Evolutionary conservation across 345 rosid genomes (phyloP).

Genomic region (Raphanus raphanistrum): DNA sequence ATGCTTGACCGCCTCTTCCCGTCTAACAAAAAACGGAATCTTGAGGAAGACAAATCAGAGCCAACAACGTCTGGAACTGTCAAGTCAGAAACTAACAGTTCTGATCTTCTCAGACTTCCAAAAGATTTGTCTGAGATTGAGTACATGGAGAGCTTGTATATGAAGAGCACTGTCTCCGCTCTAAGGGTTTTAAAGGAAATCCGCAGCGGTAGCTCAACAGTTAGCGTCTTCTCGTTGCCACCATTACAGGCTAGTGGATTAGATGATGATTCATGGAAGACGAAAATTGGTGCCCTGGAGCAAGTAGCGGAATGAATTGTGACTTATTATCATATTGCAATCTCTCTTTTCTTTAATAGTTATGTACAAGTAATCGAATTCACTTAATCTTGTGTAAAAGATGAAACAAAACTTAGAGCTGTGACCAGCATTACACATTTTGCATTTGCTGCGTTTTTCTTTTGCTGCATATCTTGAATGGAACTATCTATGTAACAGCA

Average conservation of each 20-base stretch:
- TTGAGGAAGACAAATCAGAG: conserved; percentile 33
- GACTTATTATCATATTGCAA: not conserved
- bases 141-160: conserved; percentile 58
- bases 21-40: conserved; percentile 30
- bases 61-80: conserved; percentile 47
- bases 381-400: conserved; percentile 30
- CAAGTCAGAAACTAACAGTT: conserved; percentile 15
- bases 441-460: not conserved
- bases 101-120: conserved; percentile 38
- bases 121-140: conserved; percentile 59
- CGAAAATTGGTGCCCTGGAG: conserved; percentile 56
- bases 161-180: conserved; percentile 68
- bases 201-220: conserved; percentile 77
- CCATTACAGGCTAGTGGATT: conserved; percentile 58
- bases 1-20: conserved; percentile 57
- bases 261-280: conserved; percentile 51
- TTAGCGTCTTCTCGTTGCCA: conserved; percentile 66
- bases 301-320: conserved; percentile 56
- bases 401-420: conserved; percentile 16
- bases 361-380: conserved; percentile 23
- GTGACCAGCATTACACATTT: conserved; percentile 7
- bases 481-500: not conserved
- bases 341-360: not conserved
- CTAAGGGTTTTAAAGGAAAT: conserved; percentile 69
- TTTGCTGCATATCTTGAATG: not conserved